These are phyloP conservation scores for Ordospora colligata DNA, from an alignment of 371 early-diverging fungal species.

Conservation along the genomic window DNA sequence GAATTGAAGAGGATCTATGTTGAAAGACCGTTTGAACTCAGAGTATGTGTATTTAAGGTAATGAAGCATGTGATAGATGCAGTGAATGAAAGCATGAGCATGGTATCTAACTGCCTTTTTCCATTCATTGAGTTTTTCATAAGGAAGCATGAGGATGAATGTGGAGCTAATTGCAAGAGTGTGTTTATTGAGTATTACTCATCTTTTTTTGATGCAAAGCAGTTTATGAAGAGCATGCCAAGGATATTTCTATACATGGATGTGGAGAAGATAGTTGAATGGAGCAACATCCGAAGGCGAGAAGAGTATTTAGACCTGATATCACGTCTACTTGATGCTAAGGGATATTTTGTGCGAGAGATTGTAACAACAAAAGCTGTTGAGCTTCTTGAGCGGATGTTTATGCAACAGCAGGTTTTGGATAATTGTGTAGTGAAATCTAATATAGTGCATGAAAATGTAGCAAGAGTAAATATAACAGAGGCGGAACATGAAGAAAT, in stretches of 20 bases:
- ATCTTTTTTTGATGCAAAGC: not conserved
- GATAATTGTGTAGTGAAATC: not conserved
- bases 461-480: not conserved
- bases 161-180: not conserved
- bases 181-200: conserved; percentile 21
- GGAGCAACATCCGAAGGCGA: not conserved
- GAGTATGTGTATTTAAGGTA: conserved; percentile 10
- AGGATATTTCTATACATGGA: conserved; percentile 13
- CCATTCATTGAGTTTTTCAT: conserved; percentile 38
- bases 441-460: not conserved
- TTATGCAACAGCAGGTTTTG: not conserved
- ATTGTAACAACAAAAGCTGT: not conserved
- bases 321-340: not conserved
- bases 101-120: conserved; percentile 26
- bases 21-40: not conserved
- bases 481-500: not conserved
- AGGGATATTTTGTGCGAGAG: not conserved
- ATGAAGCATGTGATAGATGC: conserved; percentile 15
- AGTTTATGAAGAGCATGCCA: not conserved
- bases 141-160: not conserved
- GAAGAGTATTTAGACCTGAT: not conserved
- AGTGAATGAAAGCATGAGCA: not conserved
- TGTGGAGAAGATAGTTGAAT: not conserved
- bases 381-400: not conserved
- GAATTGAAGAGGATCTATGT: conserved; percentile 26